These are phyloP conservation scores for Spathaspora arborariae DNA, from an alignment of 805 yeast genomes.

Conservation along the genomic window DNA sequence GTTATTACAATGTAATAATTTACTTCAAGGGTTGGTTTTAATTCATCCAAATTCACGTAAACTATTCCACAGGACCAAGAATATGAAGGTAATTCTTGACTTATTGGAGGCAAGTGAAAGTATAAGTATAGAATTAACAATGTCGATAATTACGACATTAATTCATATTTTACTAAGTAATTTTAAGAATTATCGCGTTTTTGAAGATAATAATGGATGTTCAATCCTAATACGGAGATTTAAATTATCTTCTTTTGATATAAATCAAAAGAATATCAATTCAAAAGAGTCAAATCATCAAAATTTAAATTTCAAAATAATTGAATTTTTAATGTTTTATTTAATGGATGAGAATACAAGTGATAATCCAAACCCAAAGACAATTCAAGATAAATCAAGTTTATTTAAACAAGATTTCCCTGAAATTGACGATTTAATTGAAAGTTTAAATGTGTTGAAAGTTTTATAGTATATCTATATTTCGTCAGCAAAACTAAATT, in stretches of 20 bases:
- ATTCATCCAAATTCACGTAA: slow-evolving; percentile 54
- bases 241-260: slow-evolving; percentile 18
- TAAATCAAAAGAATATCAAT: slow-evolving; percentile 2
- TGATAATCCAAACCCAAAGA: slow-evolving; percentile 6
- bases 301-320: slow-evolving; percentile 55
- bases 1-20: slow-evolving; percentile 23
- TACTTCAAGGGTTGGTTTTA: slow-evolving; percentile 58
- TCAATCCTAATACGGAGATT: slow-evolving; percentile 43
- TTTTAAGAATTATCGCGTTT: slow-evolving; percentile 52
- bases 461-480: slow-evolving; percentile 9
- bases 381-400: slow-evolving; percentile 28
- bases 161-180: slow-evolving; percentile 57
- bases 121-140: slow-evolving; percentile 14
- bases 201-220: slow-evolving; percentile 58
- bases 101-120: slow-evolving; percentile 16
- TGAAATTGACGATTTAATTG: slow-evolving; percentile 36
- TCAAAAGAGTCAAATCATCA: slow-evolving; percentile 27
- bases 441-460: slow-evolving; percentile 32
- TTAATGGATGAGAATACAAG: slow-evolving; percentile 51
- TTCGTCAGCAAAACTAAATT: slow-evolving; percentile 2
- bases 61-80: slow-evolving; percentile 40
- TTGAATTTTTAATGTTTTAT: slow-evolving; percentile 69
- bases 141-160: slow-evolving; percentile 47
- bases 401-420: slow-evolving; percentile 36
- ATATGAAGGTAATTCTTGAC: slow-evolving; percentile 33